These are phyloP conservation scores for Kwoniella sp. DNA, from an alignment of 768 basidiomycete genomes.

Conservation along the genomic window DNA sequence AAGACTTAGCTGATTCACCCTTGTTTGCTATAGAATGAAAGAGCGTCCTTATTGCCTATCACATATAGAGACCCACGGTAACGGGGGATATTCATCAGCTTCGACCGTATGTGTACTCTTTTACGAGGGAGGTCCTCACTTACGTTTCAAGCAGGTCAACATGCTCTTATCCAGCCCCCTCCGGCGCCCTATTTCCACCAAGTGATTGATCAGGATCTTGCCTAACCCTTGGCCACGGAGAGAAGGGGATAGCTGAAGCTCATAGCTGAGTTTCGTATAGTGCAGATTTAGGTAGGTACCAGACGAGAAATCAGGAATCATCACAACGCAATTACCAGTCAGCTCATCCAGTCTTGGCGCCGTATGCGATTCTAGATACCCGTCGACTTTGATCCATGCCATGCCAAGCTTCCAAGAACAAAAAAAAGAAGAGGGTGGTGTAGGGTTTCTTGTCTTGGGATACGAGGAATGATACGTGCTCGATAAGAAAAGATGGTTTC, in stretches of 20 bases:
- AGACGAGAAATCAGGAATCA: not conserved
- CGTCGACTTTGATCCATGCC: too few relatives aligned
- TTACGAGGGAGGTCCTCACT: conserved; percentile 8
- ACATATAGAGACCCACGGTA: too few relatives aligned
- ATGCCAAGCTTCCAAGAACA: too few relatives aligned
- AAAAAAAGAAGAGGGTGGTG: too few relatives aligned
- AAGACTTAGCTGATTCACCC: conserved; percentile 31
- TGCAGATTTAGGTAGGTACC: not conserved
- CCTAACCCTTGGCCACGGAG: conserved; percentile 30
- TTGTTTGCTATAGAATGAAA: conserved; percentile 36
- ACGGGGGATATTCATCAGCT: not conserved
- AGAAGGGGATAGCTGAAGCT: conserved; percentile 28
- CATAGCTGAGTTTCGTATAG: conserved; percentile 38
- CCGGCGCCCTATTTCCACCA: conserved; percentile 33
- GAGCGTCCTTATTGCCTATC: conserved; percentile 34
- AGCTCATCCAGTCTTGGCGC: too few relatives aligned
- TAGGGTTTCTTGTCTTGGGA: too few relatives aligned
- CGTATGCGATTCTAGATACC: too few relatives aligned
- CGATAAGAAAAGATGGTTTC: not conserved
- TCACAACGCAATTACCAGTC: not conserved
- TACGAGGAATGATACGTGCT: too few relatives aligned
- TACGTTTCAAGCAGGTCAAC: conserved; percentile 43
- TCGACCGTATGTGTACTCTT: not conserved
- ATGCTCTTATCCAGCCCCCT: conserved; percentile 42
- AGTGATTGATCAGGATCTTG: conserved; percentile 21